These are phyloP conservation scores for Pichia sp. DNA, from an alignment of 1,139 yeast species.

Conservation along the genomic window DNA sequence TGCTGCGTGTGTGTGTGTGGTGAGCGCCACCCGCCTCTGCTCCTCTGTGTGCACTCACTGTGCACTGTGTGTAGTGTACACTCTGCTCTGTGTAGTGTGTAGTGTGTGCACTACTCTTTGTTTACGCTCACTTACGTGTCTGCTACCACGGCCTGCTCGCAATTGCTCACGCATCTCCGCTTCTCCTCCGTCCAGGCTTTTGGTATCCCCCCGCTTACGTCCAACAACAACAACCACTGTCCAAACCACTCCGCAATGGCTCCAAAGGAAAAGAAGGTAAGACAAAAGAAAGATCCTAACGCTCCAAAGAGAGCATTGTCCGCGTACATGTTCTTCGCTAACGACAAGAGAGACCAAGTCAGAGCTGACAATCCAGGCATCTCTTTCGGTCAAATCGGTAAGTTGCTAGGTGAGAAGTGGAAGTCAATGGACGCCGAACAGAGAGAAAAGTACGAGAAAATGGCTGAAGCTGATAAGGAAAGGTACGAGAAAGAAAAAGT, in stretches of 20 bases:
- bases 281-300: conserved; percentile 65
- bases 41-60: background rate
- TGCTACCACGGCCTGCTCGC: too few relatives aligned
- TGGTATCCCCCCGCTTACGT: background rate
- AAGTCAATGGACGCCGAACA: conserved; percentile 77
- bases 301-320: conserved; percentile 98
- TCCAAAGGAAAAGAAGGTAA: conserved; percentile 18
- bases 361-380: conserved; percentile 94
- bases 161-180: background rate
- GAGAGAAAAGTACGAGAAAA: conserved; percentile 81
- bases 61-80: background rate
- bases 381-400: conserved; percentile 87
- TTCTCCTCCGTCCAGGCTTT: background rate
- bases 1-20: background rate
- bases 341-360: conserved; percentile 91
- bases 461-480: conserved; percentile 94
- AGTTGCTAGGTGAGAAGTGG: conserved; percentile 93
- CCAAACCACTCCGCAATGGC: conserved; percentile 9
- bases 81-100: background rate
- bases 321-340: conserved; percentile 98
- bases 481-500: conserved; percentile 96
- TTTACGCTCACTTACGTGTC: background rate
- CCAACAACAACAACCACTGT: background rate
- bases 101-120: background rate
- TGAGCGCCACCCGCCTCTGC: background rate